phyloP scores from a whole-genome alignment of 176 grass and related monocot genomes.

The Eremochloa ophiuroides region DNA sequence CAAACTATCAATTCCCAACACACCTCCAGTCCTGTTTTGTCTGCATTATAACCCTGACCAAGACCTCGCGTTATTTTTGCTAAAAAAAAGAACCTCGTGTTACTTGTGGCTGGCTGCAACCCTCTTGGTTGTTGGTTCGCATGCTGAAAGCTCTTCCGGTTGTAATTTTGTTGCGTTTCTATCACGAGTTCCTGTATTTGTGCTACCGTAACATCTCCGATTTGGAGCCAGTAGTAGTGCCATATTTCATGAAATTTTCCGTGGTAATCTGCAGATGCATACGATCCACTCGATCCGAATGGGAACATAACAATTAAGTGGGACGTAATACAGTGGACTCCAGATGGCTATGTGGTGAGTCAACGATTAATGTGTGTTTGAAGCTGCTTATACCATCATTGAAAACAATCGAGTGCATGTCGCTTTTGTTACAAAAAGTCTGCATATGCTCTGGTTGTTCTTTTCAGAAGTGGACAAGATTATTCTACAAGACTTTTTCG shows the following conservation, averaged over 20 bases:
- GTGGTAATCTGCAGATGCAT: slow-evolving; percentile 54
- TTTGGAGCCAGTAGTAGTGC: not conserved
- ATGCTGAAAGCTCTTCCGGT: not conserved
- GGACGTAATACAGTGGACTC: slow-evolving; percentile 73
- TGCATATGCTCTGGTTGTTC: not conserved
- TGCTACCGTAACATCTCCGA: not conserved
- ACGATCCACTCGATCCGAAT: slow-evolving; percentile 71
- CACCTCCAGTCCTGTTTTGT: not conserved
- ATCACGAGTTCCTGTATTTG: not conserved
- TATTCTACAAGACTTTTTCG: not conserved
- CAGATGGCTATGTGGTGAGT: slow-evolving; percentile 81
- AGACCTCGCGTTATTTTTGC: too few species aligned
- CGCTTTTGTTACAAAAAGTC: not conserved
- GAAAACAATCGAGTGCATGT: not conserved
- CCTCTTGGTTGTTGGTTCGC: not conserved
- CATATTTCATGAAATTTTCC: slow-evolving; percentile 7
- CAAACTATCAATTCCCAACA: not conserved
- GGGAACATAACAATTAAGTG: slow-evolving; percentile 91
- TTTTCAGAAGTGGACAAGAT: not conserved
- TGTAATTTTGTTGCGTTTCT: not conserved
- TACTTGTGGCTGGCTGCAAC: too few species aligned
- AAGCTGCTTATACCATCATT: not conserved
- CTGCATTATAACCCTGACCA: not conserved
- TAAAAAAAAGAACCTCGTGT: too few species aligned
- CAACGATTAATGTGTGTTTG: not conserved